Evolutionary conservation across 176 grass and related monocot species (phyloP).

Genomic region (Eremochloa ophiuroides): DNA sequence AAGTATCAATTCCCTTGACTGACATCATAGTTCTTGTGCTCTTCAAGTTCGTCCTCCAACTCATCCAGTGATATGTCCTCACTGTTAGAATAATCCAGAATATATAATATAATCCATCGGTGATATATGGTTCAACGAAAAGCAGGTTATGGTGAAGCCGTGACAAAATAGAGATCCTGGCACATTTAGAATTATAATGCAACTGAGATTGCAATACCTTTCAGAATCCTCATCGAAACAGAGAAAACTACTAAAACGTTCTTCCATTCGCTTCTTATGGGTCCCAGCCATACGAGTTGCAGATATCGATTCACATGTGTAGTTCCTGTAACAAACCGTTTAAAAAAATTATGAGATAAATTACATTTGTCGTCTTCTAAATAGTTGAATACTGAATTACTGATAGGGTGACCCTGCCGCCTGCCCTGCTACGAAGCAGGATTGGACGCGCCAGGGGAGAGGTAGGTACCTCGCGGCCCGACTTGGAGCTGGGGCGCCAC

Average conservation of each 20-base stretch:
- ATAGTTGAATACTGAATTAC: not conserved
- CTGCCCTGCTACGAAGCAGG: not conserved
- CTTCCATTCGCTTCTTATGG: not conserved
- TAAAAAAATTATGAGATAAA: not conserved
- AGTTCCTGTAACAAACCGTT: not conserved
- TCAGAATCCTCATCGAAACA: slow-evolving; percentile 39
- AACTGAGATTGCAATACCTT: slow-evolving; percentile 19
- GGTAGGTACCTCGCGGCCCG: not conserved
- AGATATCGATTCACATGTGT: not conserved
- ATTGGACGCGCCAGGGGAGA: not conserved
- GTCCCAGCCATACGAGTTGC: slow-evolving; percentile 3
- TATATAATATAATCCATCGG: not conserved
- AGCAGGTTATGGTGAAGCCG: not conserved
- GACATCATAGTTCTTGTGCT: slow-evolving; percentile 65
- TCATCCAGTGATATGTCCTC: slow-evolving; percentile 64
- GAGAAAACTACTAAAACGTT: slow-evolving; percentile 13
- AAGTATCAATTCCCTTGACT: slow-evolving; percentile 18
- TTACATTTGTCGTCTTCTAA: not conserved
- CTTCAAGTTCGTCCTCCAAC: slow-evolving; percentile 63
- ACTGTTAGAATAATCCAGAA: slow-evolving; percentile 30
- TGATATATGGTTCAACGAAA: not conserved
- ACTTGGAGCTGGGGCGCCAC: not conserved
- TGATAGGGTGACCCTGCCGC: no score
- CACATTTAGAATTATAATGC: not conserved
- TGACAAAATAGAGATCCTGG: not conserved